Conservation (phyloP, 768 basidiomycete genomes). For the Cystofilobasidium macerans region DNA sequence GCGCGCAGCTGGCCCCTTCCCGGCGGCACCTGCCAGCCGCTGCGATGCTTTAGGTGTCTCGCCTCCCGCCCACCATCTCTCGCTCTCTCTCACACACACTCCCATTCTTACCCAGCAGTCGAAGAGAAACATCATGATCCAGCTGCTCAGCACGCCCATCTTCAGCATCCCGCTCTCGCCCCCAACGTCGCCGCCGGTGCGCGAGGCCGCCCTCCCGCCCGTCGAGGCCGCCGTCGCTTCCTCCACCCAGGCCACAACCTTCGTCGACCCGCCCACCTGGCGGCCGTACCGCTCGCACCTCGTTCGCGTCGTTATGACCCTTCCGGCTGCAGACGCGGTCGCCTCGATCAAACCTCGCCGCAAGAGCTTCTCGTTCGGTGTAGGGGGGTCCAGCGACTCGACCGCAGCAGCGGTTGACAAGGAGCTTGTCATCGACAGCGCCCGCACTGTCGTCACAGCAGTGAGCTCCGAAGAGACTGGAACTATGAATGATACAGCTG, state of each 20-base stretch:
- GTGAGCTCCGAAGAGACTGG: no score
- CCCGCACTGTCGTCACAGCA: no score
- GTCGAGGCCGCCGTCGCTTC: background rate
- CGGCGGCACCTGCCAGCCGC: no score
- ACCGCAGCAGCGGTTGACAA: background rate
- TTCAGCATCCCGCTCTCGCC: background rate
- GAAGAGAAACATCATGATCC: background rate
- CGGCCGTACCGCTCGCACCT: conserved; percentile 3
- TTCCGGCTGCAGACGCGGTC: background rate
- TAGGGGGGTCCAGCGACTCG: background rate
- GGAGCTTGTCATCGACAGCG: background rate
- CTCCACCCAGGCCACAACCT: background rate
- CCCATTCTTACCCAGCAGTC: background rate
- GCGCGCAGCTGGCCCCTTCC: no score
- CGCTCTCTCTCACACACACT: no score
- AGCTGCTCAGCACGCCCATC: background rate
- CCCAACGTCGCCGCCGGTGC: background rate
- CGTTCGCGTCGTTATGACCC: background rate
- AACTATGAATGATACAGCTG: no score
- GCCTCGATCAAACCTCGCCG: background rate
- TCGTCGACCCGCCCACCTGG: background rate
- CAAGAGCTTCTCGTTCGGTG: conserved; percentile 1
- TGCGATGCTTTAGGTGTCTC: no score
- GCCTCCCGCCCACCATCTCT: no score
- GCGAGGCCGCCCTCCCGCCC: background rate